These are phyloP conservation scores for Paracamarosporium sp. DNA, from an alignment of 2,329 filamentous ascomycete species.

Conservation along the genomic window DNA sequence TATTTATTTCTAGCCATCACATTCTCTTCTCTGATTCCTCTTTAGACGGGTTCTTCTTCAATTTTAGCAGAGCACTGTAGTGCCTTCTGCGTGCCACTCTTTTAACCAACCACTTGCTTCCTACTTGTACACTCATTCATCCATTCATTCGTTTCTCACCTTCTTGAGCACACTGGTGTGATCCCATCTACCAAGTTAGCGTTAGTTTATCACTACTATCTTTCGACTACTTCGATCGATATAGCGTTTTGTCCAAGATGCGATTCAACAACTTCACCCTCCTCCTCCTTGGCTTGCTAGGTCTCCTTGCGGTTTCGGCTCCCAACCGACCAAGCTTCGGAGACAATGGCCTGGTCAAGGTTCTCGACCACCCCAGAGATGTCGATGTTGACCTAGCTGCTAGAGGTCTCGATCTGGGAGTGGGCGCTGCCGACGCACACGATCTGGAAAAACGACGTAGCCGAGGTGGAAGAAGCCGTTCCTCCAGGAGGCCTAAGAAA, in stretches of 20 bases:
- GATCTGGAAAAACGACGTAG: not conserved
- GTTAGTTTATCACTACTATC: not conserved
- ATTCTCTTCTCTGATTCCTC: not conserved
- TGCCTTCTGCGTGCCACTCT: not conserved
- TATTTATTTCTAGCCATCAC: not conserved
- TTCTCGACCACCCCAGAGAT: not conserved
- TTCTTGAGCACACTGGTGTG: too few species aligned
- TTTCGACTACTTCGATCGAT: not conserved
- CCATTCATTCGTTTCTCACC: too few species aligned
- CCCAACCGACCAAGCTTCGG: not conserved
- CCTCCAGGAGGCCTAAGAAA: not conserved
- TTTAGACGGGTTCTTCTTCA: not conserved
- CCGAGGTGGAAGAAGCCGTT: not conserved
- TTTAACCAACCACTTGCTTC: not conserved
- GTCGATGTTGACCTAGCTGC: not conserved
- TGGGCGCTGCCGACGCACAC: not conserved
- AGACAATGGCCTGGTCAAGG: not conserved
- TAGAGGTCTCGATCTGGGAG: not conserved
- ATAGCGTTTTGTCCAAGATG: not conserved
- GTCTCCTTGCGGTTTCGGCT: not conserved
- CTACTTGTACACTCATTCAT: not conserved
- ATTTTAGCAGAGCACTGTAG: not conserved
- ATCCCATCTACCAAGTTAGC: too few species aligned
- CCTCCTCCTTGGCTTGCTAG: not conserved
- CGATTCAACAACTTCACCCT: not conserved